Conservation (phyloP, 2,329 filamentous ascomycete species). For the Sarocladium kiliense region DNA sequence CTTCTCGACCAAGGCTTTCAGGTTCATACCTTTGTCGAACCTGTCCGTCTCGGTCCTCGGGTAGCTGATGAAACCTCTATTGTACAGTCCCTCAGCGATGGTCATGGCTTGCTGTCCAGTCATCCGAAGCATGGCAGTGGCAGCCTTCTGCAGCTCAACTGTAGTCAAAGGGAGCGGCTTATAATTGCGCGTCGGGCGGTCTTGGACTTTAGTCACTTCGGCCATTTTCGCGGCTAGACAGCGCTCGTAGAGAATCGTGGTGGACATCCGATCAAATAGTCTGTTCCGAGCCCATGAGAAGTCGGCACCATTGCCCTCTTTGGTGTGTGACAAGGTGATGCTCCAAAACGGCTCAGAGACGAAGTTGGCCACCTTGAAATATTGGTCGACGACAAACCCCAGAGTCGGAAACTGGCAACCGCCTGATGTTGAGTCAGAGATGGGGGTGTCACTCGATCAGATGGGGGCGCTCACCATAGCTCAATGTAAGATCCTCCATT, state of each 20-base stretch:
- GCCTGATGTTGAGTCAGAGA: constrained; percentile 35
- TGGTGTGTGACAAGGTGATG: constrained; percentile 76
- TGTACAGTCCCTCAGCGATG: constrained; percentile 81
- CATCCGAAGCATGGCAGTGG: constrained; percentile 83
- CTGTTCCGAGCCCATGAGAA: constrained; percentile 80
- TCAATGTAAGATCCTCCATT: constrained; percentile 62
- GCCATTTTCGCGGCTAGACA: constrained; percentile 74
- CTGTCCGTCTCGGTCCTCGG: constrained; percentile 95
- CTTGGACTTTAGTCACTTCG: constrained; percentile 77
- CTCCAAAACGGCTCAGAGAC: constrained; percentile 89
- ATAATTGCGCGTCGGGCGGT: constrained; percentile 91
- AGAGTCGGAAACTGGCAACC: constrained; percentile 97
- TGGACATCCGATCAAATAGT: constrained; percentile 81
- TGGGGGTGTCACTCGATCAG: too few species aligned
- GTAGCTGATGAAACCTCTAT: constrained; percentile 94
- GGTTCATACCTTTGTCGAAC: constrained; percentile 85
- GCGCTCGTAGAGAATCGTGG: constrained; percentile 77
- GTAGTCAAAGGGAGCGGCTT: constrained; percentile 91
- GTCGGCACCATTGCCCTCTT: constrained; percentile 71
- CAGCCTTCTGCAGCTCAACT: constrained; percentile 93
- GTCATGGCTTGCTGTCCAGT: constrained; percentile 87
- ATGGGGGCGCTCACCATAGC: constrained; percentile 60
- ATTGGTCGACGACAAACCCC: constrained; percentile 94
- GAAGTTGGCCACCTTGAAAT: constrained; percentile 91
- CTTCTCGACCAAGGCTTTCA: constrained; percentile 74